phyloP scores from a whole-genome alignment of 345 rosid genomes.

The Dimocarpus longan region DNA sequence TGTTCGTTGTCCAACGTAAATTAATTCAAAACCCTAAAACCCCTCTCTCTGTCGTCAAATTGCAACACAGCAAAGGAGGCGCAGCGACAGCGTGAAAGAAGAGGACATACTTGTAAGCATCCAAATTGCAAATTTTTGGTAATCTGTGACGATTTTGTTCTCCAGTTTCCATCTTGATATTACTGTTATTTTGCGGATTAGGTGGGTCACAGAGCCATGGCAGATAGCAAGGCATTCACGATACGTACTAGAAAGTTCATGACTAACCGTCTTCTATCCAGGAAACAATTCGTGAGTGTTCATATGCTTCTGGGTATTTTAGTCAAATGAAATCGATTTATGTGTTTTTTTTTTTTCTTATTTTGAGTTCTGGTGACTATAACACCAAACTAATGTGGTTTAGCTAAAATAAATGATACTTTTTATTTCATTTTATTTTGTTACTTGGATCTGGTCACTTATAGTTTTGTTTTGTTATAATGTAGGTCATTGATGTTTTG shows the following conservation, averaged over 20 bases:
- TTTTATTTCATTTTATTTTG: not conserved
- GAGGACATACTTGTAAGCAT: not conserved
- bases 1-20: too few relatives aligned
- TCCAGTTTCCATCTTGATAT: not conserved
- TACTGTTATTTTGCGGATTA: too few relatives aligned
- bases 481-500: slow-evolving; percentile 66
- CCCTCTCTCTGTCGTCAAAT: not conserved
- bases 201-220: slow-evolving; percentile 22
- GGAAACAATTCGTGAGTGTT: slow-evolving; percentile 57
- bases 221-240: slow-evolving; percentile 54
- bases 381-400: not conserved
- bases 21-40: not conserved
- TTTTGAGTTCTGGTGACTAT: not conserved
- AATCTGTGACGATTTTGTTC: not conserved
- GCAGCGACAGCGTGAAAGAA: not conserved
- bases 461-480: not conserved
- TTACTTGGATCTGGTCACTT: not conserved
- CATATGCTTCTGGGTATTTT: not conserved
- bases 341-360: not conserved
- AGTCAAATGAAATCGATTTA: not conserved
- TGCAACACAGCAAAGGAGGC: not conserved
- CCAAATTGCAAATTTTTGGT: too few relatives aligned
- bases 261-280: slow-evolving; percentile 58
- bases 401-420: not conserved
- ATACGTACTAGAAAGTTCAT: slow-evolving; percentile 59